Evolutionary conservation across 2,329 filamentous ascomycete species (phyloP), one percentile per base, ranked within the genome.

Genomic region (Escovopsis sp.): DNA sequence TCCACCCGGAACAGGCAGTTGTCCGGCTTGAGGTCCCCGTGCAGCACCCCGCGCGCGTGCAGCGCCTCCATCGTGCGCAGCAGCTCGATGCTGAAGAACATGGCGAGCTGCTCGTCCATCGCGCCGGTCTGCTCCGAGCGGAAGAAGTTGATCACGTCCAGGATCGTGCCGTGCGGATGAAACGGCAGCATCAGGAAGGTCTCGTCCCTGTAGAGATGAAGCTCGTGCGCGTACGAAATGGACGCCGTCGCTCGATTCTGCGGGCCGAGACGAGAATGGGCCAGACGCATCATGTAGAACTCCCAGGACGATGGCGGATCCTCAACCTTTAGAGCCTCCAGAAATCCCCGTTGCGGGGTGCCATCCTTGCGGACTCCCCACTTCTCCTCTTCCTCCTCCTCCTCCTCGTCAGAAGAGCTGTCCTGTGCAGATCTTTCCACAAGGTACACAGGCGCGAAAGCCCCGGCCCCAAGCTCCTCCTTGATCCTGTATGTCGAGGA

Each of bases 301-400:
- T 98, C 90, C 90, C 90, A 98, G 0, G 82, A 69, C 4, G 77
- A 80, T 0, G 88, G 83, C 1, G 87, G 85, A 23, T 80, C 72
- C 59, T 98, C 90, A 75, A 94, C 87, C 58, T 98, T 98, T 46
- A 98, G 67, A 2, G 90, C 90, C 56, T 94, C 86, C 4, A 90
- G 66, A 1, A 63, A 43, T 30, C 63, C 62, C 29, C 81, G 74
- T 31, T 63, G 61, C 25, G 21, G 21, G 11, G 21, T 11, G 11
- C 21, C 11, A 11, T 8, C 21, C 21, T 11, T 25, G 21, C 21
- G 2, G 69, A 80, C 73, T 37, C 63, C 62, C 4, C 62, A 27
- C 23, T 70, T 65, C 13, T 70, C 62, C 14, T 62, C 56, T 23
- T 57, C 49, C 9, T 63, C 59, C 11, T 62, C 56, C 0, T 61